Base-by-base conservation (phyloP, 1,139 yeast species). In the Yamadazyma buinensis region DNA sequence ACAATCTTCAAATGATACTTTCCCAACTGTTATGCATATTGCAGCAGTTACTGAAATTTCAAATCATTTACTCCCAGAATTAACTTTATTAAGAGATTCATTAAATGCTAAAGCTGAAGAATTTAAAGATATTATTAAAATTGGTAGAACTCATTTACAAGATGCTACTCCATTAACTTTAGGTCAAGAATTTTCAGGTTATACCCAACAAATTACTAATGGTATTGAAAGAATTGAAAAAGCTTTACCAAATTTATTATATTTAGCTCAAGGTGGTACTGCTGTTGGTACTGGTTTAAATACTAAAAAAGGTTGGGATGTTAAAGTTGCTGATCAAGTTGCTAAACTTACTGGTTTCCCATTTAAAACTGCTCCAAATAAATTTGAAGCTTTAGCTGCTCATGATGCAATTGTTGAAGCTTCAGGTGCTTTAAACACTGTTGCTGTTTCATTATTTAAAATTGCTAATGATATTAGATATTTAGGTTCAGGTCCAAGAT, bases 11-110 rank as follows among this genome's bases (percentile, higher is more conserved):
- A 92, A 92, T 62, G 98, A 92, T 66, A 92, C 98, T 38, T 86
- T 90, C 84, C 98, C 98, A 48, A 90, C 98, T 23, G 98, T 92
- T 39, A 92, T 92, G 98, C 98, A 92, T 70, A 92, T 92, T 66
- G 97, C 98, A 35, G 97, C 97, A 21, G 96, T 90, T 41, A 75
- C 84, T 33, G 96, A 92, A 68, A 85, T 92, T 65, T 71, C 82
- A 37, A 57, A 75, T 52, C 69, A 72, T 34, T 74, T 94, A 59
- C 52, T 92, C 36, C 98, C 98, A 23, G 84, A 87, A 53, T 72
- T 92, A 55, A 72, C 76, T 40, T 72, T 70, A 35, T 79, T 92
- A 55, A 84, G 85, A 63, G 86, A 83, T 54, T 74, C 96, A 19
- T 69, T 94, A 47, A 75, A 76, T 39, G 73, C 63, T 44, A 92